Conservation (phyloP, 306 rosid species). For the Sicyos baderoa region DNA sequence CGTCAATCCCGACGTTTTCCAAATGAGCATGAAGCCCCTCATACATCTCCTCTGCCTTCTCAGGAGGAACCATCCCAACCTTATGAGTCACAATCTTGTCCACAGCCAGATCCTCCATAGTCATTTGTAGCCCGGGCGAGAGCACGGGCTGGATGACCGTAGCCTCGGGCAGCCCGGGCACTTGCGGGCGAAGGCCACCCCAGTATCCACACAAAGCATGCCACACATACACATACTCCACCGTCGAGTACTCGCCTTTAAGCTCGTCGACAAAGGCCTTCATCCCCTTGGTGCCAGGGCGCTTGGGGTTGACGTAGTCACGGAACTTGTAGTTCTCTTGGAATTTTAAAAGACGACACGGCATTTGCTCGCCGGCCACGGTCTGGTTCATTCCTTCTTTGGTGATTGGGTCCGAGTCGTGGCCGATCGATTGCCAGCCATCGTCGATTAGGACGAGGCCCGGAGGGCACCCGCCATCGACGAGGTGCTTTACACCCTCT, state of each 20-base stretch:
- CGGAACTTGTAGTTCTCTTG: constrained; percentile 68
- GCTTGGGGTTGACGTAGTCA: constrained; percentile 33
- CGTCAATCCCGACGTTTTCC: constrained; percentile 66
- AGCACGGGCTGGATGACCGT: constrained; percentile 38
- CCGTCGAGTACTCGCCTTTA: constrained; percentile 52
- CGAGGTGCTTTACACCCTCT: constrained; percentile 54
- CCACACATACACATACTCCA: constrained; percentile 85
- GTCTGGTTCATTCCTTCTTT: constrained; percentile 68
- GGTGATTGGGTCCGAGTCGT: constrained; percentile 49
- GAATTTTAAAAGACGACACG: constrained; percentile 62
- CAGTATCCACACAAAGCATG: constrained; percentile 91
- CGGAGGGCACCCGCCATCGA: constrained; percentile 78
- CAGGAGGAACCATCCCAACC: constrained; percentile 67
- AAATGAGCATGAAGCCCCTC: constrained; percentile 73
- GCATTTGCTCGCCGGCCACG: constrained; percentile 83
- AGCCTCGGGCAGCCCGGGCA: constrained; percentile 47
- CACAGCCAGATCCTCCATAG: constrained; percentile 88
- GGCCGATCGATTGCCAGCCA: constrained; percentile 85
- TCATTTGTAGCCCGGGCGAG: constrained; percentile 46
- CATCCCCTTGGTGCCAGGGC: constrained; percentile 36
- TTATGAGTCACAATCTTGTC: constrained; percentile 69
- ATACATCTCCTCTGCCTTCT: constrained; percentile 51
- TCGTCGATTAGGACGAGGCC: constrained; percentile 76
- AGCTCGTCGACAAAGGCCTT: constrained; percentile 58
- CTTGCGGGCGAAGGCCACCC: constrained; percentile 82